These are phyloP conservation scores for Trichoderma guizhouense DNA, from an alignment of 2,329 filamentous ascomycete species.

Conservation along the genomic window DNA sequence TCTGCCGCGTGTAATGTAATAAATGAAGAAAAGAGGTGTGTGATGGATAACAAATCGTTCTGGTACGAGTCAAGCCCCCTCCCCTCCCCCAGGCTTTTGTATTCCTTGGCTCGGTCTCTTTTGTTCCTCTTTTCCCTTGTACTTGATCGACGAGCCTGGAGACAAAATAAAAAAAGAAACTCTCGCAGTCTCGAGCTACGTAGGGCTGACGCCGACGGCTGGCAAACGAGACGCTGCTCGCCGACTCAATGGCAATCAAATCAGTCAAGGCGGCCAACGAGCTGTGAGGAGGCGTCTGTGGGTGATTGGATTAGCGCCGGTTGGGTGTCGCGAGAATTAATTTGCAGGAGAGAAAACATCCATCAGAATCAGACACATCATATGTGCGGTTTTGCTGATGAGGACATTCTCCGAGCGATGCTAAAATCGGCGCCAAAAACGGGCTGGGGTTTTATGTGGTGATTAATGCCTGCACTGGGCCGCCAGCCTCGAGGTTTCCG, in stretches of 20 bases:
- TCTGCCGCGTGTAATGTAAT: not conserved
- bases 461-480: not conserved
- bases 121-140: not conserved
- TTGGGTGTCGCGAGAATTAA: conserved; percentile 2
- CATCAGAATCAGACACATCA: conserved; percentile 15
- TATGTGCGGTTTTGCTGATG: conserved; percentile 3
- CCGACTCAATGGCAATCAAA: not conserved
- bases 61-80: conserved; percentile 12
- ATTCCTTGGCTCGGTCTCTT: not conserved
- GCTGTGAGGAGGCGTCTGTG: not conserved
- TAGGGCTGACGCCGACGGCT: conserved; percentile 10
- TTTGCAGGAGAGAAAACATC: not conserved
- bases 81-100: conserved; percentile 1
- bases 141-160: not conserved
- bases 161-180: not conserved
- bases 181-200: not conserved
- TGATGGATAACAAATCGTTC: not conserved
- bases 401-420: conserved; percentile 6
- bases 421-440: conserved; percentile 8
- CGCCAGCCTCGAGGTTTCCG: not conserved
- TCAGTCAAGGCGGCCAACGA: not conserved
- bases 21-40: not conserved
- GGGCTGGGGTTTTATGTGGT: not conserved
- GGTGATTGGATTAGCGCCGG: conserved; percentile 2
- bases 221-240: not conserved